Evolutionary conservation across 176 grass and related monocot species (phyloP), one percentile per base, ranked within the genome.

Genomic region (Thalia dealbata): DNA sequence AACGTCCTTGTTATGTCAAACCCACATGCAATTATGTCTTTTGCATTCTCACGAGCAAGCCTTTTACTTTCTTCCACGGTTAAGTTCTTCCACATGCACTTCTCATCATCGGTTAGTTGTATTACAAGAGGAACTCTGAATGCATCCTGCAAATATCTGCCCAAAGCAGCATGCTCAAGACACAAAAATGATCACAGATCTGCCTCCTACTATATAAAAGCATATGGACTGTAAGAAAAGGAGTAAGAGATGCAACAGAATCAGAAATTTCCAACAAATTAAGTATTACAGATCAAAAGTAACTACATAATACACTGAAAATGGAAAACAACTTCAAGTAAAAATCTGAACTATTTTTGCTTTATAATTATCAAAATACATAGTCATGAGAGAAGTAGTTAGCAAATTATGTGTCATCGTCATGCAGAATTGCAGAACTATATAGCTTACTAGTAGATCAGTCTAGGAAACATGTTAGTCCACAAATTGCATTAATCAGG

Each of bases 61-160:
- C 93, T 92, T 87, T 86, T 78, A 75, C 44, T 88, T 76, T 97
- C 93, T 79, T 88, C 83, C 45, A 91, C 64, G 29, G 89, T 84
- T 62, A 97, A 72, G 54, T 89, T 84, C 72, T 97, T 97, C 89
- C 89, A 97, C 62, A 91, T 64, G 56, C 80, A 92, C 74, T 97
- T 97, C 71, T 97, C 89, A 13, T 97, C 89, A 9, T 92, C 93
- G 68, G 93, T 97, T 62, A 97, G 83, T 50, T 97, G 95, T 85
- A 99, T 99, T n/a, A 99, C 90, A 27, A 97, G 76, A 59, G 90
- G 87, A 68, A 97, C 95, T 81, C 91, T 99, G 69, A 99, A 97
- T 74, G 86, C 87, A 72, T 99, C 87, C 78, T 99, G 95, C 82
- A 99, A 72, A 82, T 99, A 99, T 79, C 95, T 93, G 69, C 64